Conservation (phyloP, 306 rosid species). For the Citrullus colocynthis region DNA sequence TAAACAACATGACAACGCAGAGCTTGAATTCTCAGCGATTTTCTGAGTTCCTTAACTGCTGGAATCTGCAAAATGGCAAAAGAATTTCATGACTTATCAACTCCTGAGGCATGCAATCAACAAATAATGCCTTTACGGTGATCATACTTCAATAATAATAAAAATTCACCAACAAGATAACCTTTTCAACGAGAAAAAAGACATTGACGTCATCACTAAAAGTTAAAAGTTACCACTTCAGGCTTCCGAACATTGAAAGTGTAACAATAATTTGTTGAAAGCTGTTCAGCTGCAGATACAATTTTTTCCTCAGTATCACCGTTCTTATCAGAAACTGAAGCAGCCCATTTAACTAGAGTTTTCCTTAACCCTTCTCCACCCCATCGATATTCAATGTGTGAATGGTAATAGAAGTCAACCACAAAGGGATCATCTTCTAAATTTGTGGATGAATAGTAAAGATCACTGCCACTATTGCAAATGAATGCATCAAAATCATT, state of each 20-base stretch:
- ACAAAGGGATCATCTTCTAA: slow-evolving; percentile 72
- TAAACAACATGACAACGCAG: slow-evolving; percentile 91
- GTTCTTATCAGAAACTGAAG: slow-evolving; percentile 49
- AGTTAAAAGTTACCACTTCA: slow-evolving; percentile 42
- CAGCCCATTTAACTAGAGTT: slow-evolving; percentile 82
- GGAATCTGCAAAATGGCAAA: slow-evolving; percentile 37
- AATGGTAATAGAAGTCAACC: slow-evolving; percentile 94
- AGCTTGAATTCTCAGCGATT: slow-evolving; percentile 80
- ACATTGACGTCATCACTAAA: slow-evolving; percentile 9
- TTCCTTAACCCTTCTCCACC: slow-evolving; percentile 99
- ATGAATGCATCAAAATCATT: slow-evolving; percentile 90
- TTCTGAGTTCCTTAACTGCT: slow-evolving; percentile 81
- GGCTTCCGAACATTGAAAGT: slow-evolving; percentile 62
- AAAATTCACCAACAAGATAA: neutral
- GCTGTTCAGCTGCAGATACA: slow-evolving; percentile 61
- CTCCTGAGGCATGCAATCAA: neutral
- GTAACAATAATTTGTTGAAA: slow-evolving; percentile 91
- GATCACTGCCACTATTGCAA: slow-evolving; percentile 98
- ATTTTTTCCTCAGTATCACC: slow-evolving; percentile 32
- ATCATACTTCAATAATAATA: neutral
- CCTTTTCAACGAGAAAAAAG: neutral
- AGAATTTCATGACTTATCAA: neutral
- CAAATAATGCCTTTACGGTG: neutral
- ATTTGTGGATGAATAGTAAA: slow-evolving; percentile 74
- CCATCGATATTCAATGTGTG: slow-evolving; percentile 94